Conservation (phyloP, 345 rosid species). For the Hypericum perforatum region DNA sequence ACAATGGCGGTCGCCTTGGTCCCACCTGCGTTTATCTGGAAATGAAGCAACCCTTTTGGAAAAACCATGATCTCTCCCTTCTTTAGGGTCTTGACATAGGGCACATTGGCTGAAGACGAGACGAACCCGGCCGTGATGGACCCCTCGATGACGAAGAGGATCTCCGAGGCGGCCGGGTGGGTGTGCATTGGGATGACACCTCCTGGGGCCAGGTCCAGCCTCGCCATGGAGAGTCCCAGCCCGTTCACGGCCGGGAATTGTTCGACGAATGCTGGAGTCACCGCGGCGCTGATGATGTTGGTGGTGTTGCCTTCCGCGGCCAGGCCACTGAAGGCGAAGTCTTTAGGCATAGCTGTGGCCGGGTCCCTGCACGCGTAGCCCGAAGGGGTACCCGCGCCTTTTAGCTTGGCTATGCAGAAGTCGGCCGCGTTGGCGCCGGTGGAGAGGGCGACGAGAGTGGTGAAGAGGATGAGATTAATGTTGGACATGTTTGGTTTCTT, state of each 20-base stretch:
- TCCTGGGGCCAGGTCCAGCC: not conserved
- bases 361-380: conserved; percentile 5
- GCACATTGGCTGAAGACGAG: not conserved
- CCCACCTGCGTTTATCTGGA: not conserved
- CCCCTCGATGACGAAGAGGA: not conserved
- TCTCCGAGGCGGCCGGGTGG: conserved; percentile 3
- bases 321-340: conserved; percentile 1
- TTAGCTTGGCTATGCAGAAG: conserved; percentile 5
- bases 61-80: not conserved
- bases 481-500: no score
- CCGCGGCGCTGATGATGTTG: conserved; percentile 1
- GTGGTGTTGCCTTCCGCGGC: not conserved
- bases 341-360: not conserved
- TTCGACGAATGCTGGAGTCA: not conserved
- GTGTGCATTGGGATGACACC: conserved; percentile 2
- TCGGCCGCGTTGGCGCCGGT: not conserved
- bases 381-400: not conserved
- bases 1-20: not conserved
- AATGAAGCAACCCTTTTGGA: not conserved
- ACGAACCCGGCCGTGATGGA: not conserved
- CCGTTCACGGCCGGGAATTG: conserved; percentile 4
- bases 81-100: not conserved
- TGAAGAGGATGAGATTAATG: not conserved
- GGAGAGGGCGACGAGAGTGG: not conserved
- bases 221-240: conserved; percentile 4